A percentile compares a stretch with the other conserved stretches of the same genome.
These are phyloP conservation scores for Cryptococcus sp. DNA, from an alignment of 1,284 basidiomycete species.

Conservation along the genomic window DNA sequence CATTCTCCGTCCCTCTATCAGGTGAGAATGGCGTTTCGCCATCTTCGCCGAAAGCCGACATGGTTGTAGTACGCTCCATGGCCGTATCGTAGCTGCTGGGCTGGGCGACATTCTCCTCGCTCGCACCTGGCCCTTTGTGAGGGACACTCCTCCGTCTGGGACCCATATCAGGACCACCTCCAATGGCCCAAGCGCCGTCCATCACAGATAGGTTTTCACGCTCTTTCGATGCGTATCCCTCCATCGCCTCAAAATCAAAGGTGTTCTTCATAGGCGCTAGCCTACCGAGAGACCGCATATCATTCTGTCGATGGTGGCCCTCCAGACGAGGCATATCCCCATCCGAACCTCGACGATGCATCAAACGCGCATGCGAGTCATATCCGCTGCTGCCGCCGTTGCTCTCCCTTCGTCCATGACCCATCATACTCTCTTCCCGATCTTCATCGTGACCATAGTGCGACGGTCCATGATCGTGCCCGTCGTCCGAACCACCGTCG, in stretches of 20 bases:
- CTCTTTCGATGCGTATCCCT: conserved; percentile 75
- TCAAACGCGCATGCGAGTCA: conserved; percentile 26
- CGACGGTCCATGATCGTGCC: conserved; percentile 14
- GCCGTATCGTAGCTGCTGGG: conserved; percentile 25
- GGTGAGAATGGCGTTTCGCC: conserved; percentile 32
- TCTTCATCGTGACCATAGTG: conserved; percentile 20
- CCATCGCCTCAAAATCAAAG: conserved; percentile 79
- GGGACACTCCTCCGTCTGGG: conserved; percentile 15
- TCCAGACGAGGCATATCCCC: conserved; percentile 15
- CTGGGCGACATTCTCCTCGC: conserved; percentile 13
- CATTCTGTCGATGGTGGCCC: conserved; percentile 4
- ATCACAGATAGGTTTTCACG: conserved; percentile 52
- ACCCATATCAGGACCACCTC: conserved; percentile 12
- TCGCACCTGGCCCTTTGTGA: conserved; percentile 5
- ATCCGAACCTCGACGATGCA: conserved; percentile 19
- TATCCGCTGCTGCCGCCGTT: conserved; percentile 23
- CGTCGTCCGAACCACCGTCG: conserved; percentile 30
- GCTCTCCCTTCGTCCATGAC: conserved; percentile 15
- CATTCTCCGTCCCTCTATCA: conserved; percentile 20
- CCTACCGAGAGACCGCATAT: conserved; percentile 20
- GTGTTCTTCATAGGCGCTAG: conserved; percentile 40
- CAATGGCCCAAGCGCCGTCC: conserved; percentile 49
- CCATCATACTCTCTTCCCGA: conserved; percentile 18
- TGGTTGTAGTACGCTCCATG: conserved; percentile 24
- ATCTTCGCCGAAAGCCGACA: conserved; percentile 36